Conservation (phyloP, 768 basidiomycete genomes). For the Macrolepiota dolichaula region DNA sequence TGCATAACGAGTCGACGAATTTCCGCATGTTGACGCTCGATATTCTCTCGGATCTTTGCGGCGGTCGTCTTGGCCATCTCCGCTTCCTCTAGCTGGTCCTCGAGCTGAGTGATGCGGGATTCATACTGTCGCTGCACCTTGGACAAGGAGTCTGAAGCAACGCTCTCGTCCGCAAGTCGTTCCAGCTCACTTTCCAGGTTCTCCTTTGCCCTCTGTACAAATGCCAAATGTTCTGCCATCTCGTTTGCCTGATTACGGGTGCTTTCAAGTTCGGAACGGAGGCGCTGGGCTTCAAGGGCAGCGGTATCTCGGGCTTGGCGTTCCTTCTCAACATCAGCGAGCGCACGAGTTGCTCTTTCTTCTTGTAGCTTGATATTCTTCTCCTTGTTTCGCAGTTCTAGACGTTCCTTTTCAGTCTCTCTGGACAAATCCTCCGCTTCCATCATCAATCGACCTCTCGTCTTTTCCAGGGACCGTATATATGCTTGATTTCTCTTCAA, state of each 20-base stretch:
- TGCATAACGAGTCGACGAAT: slow-evolving; percentile 62
- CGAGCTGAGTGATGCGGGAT: slow-evolving; percentile 55
- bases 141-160: slow-evolving; percentile 49
- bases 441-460: slow-evolving; percentile 64
- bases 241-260: slow-evolving; percentile 55
- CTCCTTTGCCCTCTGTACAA: slow-evolving; percentile 59
- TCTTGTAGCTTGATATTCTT: slow-evolving; percentile 63
- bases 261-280: slow-evolving; percentile 60
- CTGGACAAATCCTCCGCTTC: slow-evolving; percentile 83
- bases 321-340: slow-evolving; percentile 65
- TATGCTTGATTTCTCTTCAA: slow-evolving; percentile 69
- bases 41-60: slow-evolving; percentile 54
- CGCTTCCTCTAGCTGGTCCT: slow-evolving; percentile 56
- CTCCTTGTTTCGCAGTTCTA: slow-evolving; percentile 64
- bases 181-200: slow-evolving; percentile 66
- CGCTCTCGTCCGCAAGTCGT: slow-evolving; percentile 58
- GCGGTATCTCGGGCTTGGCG: slow-evolving; percentile 61
- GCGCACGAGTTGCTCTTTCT: slow-evolving; percentile 52
- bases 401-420: slow-evolving; percentile 68
- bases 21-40: slow-evolving; percentile 70
- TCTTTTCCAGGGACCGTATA: slow-evolving; percentile 85
- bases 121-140: slow-evolving; percentile 66
- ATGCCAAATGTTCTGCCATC: slow-evolving; percentile 46
- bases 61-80: slow-evolving; percentile 47
- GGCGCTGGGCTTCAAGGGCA: slow-evolving; percentile 55